These are phyloP conservation scores for Mycena crocata DNA, from an alignment of 768 basidiomycete species.

Conservation along the genomic window DNA sequence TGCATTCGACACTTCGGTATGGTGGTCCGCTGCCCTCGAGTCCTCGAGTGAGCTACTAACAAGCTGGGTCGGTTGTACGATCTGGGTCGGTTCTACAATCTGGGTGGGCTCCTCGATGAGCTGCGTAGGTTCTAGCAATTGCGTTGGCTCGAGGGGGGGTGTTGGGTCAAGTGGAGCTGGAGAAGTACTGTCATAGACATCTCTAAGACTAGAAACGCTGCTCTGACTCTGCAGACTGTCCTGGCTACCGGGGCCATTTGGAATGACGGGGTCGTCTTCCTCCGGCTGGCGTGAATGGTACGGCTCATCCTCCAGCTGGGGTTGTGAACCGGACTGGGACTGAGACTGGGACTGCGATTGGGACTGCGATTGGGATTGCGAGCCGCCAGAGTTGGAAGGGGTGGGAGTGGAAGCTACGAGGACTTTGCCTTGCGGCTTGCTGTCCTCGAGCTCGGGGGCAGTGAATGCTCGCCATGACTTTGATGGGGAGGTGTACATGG, in stretches of 20 bases:
- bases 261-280: background rate
- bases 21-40: background rate
- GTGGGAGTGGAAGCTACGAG: constrained; percentile 73
- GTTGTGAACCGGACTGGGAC: constrained; percentile 25
- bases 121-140: constrained; percentile 17
- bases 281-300: constrained; percentile 28
- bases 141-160: constrained; percentile 37
- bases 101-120: background rate
- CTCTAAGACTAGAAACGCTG: constrained; percentile 54
- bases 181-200: constrained; percentile 42
- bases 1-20: constrained; percentile 4
- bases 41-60: background rate
- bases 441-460: too few relatives aligned
- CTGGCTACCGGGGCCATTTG: constrained; percentile 27
- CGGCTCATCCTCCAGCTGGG: constrained; percentile 22
- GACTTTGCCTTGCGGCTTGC: constrained; percentile 32
- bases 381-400: constrained; percentile 58
- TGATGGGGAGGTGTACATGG: constrained; percentile 11
- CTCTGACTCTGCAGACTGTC: constrained; percentile 49
- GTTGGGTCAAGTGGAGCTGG: too few relatives aligned
- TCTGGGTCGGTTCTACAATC: constrained; percentile 8
- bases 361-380: constrained; percentile 47
- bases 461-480: too few relatives aligned
- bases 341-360: constrained; percentile 30
- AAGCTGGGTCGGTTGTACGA: background rate